phyloP scores from a whole-genome alignment of 192 early-diverging fungal species.

The Mortierella alpina region DNA sequence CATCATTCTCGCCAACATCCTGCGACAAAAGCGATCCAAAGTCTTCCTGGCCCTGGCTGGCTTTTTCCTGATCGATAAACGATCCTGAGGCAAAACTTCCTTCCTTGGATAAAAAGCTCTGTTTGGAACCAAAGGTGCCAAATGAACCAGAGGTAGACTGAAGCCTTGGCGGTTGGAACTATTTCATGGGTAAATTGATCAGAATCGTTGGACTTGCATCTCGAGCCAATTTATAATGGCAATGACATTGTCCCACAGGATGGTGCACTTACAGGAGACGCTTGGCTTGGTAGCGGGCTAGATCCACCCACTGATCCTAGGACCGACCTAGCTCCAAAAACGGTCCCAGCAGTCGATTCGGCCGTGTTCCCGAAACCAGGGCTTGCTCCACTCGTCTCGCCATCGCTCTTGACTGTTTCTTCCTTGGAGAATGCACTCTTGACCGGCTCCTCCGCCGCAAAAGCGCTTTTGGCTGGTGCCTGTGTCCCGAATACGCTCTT shows the following conservation, averaged over 20 bases:
- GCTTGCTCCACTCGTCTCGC: not conserved
- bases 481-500: conserved; percentile 22
- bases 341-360: conserved; percentile 39
- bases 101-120: conserved; percentile 30
- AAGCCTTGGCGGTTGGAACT: conserved; percentile 10
- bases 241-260: too few species aligned
- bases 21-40: conserved; percentile 46
- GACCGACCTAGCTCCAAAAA: conserved; percentile 40
- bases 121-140: conserved; percentile 38
- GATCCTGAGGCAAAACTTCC: conserved; percentile 38
- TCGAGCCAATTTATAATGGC: not conserved
- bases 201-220: not conserved
- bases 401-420: too few species aligned
- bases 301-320: conserved; percentile 22
- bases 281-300: not conserved
- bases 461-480: conserved; percentile 3
- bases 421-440: too few species aligned
- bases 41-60: conserved; percentile 22
- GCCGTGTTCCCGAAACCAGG: not conserved
- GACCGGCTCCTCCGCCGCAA: not conserved
- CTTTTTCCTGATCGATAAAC: conserved; percentile 9
- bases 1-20: conserved; percentile 16
- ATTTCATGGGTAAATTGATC: not conserved
- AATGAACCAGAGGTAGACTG: conserved; percentile 10
- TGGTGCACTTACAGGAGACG: conserved; percentile 4